These are phyloP conservation scores for Lagenidium giganteum DNA, from an alignment of 352 stramenopile species.

Conservation along the genomic window DNA sequence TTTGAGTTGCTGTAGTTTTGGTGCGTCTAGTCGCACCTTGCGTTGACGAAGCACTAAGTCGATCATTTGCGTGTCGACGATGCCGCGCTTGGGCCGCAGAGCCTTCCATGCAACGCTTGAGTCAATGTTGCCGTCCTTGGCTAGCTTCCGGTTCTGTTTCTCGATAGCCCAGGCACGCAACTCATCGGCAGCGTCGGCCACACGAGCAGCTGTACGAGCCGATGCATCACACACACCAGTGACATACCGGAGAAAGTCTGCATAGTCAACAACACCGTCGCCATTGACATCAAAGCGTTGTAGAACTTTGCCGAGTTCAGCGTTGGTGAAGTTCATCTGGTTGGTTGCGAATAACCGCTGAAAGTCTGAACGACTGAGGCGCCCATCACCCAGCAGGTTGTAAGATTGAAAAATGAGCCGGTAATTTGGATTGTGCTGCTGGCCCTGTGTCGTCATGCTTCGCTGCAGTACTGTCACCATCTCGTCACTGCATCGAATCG, in stretches of 20 bases:
- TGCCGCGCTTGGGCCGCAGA: conserved; percentile 48
- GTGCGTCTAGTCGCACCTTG: conserved; percentile 38
- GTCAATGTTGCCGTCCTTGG: conserved; percentile 78
- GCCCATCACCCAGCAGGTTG: conserved; percentile 63
- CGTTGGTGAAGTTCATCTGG: conserved; percentile 67
- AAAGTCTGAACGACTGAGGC: conserved; percentile 64
- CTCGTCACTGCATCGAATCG: conserved; percentile 40
- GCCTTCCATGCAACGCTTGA: conserved; percentile 65
- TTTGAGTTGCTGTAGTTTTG: conserved; percentile 50
- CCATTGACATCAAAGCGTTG: conserved; percentile 75
- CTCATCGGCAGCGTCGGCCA: conserved; percentile 59
- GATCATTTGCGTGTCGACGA: conserved; percentile 44
- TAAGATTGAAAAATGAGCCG: conserved; percentile 71
- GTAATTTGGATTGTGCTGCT: conserved; percentile 65
- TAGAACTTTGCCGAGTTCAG: conserved; percentile 74
- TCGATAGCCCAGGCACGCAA: conserved; percentile 68
- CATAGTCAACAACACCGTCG: conserved; percentile 72
- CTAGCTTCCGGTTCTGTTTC: conserved; percentile 71
- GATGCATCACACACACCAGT: conserved; percentile 69
- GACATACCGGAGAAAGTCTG: conserved; percentile 74
- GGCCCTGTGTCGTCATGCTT: conserved; percentile 59
- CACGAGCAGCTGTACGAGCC: conserved; percentile 36
- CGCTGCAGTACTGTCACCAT: conserved; percentile 57
- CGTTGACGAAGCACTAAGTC: conserved; percentile 62
- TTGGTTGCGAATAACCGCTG: conserved; percentile 62